phyloP scores from a whole-genome alignment of 805 yeast species.

The Schwanniomyces vanrijiae region DNA sequence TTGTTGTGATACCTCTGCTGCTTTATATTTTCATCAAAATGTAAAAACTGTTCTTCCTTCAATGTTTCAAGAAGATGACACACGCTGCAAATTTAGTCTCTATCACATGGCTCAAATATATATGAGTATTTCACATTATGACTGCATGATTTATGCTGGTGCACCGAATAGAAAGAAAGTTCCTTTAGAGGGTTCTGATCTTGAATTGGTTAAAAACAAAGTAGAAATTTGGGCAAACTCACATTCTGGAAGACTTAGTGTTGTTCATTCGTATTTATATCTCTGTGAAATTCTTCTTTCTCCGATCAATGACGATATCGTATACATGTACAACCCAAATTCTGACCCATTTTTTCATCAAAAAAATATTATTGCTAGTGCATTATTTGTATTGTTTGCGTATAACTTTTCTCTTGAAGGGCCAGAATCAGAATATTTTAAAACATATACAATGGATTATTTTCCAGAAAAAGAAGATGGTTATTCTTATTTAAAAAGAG shows the following conservation, averaged over 20 bases:
- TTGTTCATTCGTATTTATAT: conserved; percentile 60
- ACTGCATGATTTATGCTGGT: conserved; percentile 29
- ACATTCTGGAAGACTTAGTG: conserved; percentile 49
- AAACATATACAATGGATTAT: conserved; percentile 13
- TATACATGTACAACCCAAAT: conserved; percentile 49
- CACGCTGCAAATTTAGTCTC: conserved; percentile 24
- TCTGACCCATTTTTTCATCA: conserved; percentile 45
- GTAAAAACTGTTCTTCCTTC: conserved; percentile 13
- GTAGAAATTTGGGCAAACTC: conserved; percentile 49
- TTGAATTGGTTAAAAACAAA: conserved; percentile 47
- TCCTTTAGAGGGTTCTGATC: conserved; percentile 50
- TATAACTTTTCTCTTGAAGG: conserved; percentile 51
- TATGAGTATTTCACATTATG: conserved; percentile 29
- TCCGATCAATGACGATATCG: conserved; percentile 49
- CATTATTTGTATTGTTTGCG: conserved; percentile 50
- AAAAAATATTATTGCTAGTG: conserved; percentile 41
- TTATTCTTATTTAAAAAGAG: conserved; percentile 48
- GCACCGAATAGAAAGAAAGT: conserved; percentile 48
- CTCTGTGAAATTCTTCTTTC: conserved; percentile 61
- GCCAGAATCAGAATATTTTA: conserved; percentile 37
- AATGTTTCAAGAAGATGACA: conserved; percentile 19
- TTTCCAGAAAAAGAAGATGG: conserved; percentile 48
- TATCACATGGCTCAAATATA: conserved; percentile 29
- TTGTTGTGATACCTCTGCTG: conserved; percentile 17
- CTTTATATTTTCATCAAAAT: conserved; percentile 10